Conservation (phyloP, 2,329 filamentous ascomycete species). For the Volutella citrinella region DNA sequence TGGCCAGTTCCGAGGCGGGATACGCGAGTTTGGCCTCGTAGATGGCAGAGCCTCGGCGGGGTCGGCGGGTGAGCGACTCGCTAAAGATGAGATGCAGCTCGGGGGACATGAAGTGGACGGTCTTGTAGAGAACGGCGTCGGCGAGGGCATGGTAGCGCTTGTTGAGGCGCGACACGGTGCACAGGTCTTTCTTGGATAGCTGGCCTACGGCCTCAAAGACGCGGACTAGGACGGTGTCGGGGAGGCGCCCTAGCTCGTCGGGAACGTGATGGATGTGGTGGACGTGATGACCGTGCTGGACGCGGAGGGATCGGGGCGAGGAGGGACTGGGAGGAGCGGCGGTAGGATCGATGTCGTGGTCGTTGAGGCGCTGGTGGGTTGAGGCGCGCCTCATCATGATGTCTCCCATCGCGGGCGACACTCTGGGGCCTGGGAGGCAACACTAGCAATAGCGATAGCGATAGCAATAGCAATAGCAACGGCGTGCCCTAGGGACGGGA, state of each 20-base stretch:
- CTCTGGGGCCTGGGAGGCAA: no score
- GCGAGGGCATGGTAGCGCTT: constrained; percentile 41
- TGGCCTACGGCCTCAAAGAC: constrained; percentile 41
- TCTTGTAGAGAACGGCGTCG: constrained; percentile 46
- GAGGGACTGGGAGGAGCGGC: no score
- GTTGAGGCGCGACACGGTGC: constrained; percentile 41
- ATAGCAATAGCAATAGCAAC: no score
- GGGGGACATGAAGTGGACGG: constrained; percentile 43
- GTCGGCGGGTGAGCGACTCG: constrained; percentile 43
- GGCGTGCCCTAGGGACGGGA: no score
- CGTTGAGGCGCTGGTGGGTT: no score
- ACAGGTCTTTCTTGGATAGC: constrained; percentile 39
- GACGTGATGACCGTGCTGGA: no score
- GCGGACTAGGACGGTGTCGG: constrained; percentile 37
- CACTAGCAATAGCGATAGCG: no score
- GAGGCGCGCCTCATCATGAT: no score
- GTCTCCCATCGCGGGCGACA: no score
- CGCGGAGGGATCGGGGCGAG: no score
- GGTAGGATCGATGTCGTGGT: no score
- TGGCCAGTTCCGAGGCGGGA: constrained; percentile 39
- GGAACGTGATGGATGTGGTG: not conserved
- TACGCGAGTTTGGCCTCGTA: constrained; percentile 44
- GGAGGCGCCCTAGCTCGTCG: constrained; percentile 27
- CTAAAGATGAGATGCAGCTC: constrained; percentile 48
- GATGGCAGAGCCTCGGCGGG: constrained; percentile 46